Evolutionary conservation across 163 green algal species (phyloP), one percentile per base, ranked within the genome.

Genomic region (Smithsoniella earleae): DNA sequence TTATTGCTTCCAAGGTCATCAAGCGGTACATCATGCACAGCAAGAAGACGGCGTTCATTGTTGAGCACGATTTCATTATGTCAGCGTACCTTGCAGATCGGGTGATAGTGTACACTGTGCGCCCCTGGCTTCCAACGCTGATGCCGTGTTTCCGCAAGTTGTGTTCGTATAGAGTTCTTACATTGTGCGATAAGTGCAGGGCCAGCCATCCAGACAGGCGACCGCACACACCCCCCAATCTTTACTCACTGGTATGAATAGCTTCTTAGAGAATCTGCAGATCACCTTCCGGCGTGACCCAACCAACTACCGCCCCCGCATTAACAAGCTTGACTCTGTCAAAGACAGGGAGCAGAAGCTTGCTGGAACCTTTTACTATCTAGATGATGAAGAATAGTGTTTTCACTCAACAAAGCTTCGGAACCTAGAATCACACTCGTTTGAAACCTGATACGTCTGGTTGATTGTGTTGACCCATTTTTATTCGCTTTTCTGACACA

Each of bases 11-110:
- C 30, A 99, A 99, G 89, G 87, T 95, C 31, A 97, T 98, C 87
- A 98, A 98, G 88, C 86, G 93, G 45, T 98, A 96, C 83, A 96
- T 99, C 82, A 96, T 99, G 88, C 94, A 99, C 83, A 77, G 75
- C 75, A 97, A 98, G 88, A 99, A 99, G 90, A 98, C 92, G 10
- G 94, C 94, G 27, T 98, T 99, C 82, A 90, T 99, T 13, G 94
- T 99, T 76, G 94, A 99, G 89, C 94, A 99, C 83, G 94, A 99
- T 77, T 99, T 99, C 88, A 98, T 99, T 91, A 99, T 99, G 94
- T 91, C 94, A 27, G 94, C 94, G 18, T 98, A 98, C 85, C 86
- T 99, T 65, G 94, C 94, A 16, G 94, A 99, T 85, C 79, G 91
- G 1, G 94, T 98, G 54, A 91, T 99, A 31, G 92, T 98, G 73